A percentile compares a stretch with the other conserved stretches of the same genome.
Evolutionary conservation across 1,284 basidiomycete genomes (phyloP).

Genomic region (Puccinia polysora): DNA sequence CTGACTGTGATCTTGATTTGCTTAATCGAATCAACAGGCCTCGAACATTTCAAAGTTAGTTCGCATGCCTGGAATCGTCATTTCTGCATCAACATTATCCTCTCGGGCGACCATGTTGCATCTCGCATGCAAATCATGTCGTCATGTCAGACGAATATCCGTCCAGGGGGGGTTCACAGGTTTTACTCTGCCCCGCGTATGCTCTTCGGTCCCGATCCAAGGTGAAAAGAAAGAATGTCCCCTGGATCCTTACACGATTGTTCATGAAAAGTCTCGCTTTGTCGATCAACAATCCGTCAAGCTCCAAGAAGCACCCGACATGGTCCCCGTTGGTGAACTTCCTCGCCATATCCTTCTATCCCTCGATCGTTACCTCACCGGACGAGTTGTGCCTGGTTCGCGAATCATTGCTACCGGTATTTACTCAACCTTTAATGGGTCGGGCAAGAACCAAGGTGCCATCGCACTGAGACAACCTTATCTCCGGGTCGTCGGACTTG

Average conservation of each 20-base stretch:
- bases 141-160: slow-evolving; percentile 72
- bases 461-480: slow-evolving; percentile 90
- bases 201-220: slow-evolving; percentile 67
- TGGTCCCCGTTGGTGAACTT: slow-evolving; percentile 98
- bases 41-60: slow-evolving; percentile 93
- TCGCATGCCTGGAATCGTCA: slow-evolving; percentile 94
- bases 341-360: slow-evolving; percentile 92
- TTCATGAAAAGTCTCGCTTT: slow-evolving; percentile 90
- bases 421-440: slow-evolving; percentile 83
- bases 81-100: slow-evolving; percentile 88
- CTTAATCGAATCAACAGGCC: slow-evolving; percentile 57
- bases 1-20: no score
- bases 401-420: slow-evolving; percentile 91
- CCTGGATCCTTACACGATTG: slow-evolving; percentile 89
- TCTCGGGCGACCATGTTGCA: slow-evolving; percentile 87
- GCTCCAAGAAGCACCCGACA: slow-evolving; percentile 96
- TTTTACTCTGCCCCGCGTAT: slow-evolving; percentile 74
- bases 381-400: slow-evolving; percentile 87
- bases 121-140: slow-evolving; percentile 87
- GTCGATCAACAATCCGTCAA: slow-evolving; percentile 96
- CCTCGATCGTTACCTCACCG: slow-evolving; percentile 77
- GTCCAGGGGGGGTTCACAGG: slow-evolving; percentile 82
- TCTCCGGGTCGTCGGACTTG: slow-evolving; percentile 85
- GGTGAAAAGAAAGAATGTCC: slow-evolving; percentile 87
- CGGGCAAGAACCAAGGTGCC: slow-evolving; percentile 55